Base-by-base conservation (phyloP, 768 basidiomycete species). In the Clitopilus passeckerianus region DNA sequence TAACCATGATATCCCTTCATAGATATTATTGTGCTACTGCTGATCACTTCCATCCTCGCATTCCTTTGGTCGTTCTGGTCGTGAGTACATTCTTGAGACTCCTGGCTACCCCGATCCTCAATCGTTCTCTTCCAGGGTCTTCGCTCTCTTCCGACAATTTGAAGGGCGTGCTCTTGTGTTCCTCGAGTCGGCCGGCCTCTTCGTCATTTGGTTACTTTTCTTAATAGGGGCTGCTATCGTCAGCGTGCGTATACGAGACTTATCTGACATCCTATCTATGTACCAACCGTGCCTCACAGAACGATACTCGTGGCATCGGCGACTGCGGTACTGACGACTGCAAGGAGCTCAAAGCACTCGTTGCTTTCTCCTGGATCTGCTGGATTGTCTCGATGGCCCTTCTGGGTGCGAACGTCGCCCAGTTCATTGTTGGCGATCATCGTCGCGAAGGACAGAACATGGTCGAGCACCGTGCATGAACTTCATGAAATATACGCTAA, bases 361-460 rank as follows among this genome's bases (percentile, higher is more conserved):
- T 89, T 43, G 87, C 85, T 0, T 87, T 89, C 59, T 74, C 85
- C 12, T 91, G 88, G 87, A 79, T 89, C 24, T 78, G 79, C 61
- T 90, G 83, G 80, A 72, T 79, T 61, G 66, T 83, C 41, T 66
- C 79, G n/a, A 71, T 80, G 53, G 74, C 81, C 65, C 73, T 86
- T 67, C 64, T 85, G 56, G 30, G 81, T 63, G 67, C 77, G 10
- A 50, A 50, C 12, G 16, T 50, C 46, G 46, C 46, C n/a, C 46
- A 50, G 18, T 50, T 50, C 22, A 50, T 50, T 22, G 46, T 50
- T 18, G 46, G 46, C 9, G 46, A 50, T 23, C 46, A 50, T 18
- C 46, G 46, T 1, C 16, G 10, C 10, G 46, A 23, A 18, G 46
- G 46, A 18, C 46, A 50, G 20, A 50, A 50, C 20, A 50, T 50